phyloP scores from a whole-genome alignment of 257 asterid genomes.

The Jasminum sambac region DNA sequence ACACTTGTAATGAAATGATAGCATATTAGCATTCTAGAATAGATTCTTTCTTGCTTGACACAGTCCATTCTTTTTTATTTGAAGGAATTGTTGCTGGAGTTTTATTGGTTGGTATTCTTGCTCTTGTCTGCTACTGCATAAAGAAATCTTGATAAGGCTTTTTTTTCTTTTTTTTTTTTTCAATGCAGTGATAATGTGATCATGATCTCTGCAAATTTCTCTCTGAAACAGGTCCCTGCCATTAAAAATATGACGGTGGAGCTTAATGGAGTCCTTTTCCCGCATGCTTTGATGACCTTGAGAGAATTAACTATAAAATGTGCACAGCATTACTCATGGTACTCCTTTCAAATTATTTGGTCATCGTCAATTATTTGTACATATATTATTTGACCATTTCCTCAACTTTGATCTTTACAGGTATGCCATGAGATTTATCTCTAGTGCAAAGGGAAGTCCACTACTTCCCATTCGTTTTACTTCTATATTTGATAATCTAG shows the following conservation, averaged over 20 bases:
- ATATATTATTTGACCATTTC: slow-evolving; percentile 10
- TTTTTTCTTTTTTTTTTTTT: too few relatives aligned
- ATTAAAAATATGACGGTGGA: slow-evolving; percentile 73
- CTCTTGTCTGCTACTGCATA: slow-evolving; percentile 39
- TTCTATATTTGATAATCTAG: slow-evolving; percentile 86
- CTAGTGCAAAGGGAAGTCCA: slow-evolving; percentile 93
- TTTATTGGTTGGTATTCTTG: slow-evolving; percentile 29
- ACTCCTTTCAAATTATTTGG: slow-evolving; percentile 26
- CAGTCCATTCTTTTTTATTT: neutral
- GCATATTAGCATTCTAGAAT: neutral
- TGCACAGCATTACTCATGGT: slow-evolving; percentile 98
- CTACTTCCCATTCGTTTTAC: slow-evolving; percentile 96
- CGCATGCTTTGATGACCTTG: slow-evolving; percentile 89
- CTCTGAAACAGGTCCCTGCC: slow-evolving; percentile 61
- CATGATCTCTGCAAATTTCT: neutral
- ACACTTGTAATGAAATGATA: neutral
- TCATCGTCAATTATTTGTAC: slow-evolving; percentile 9
- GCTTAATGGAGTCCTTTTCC: slow-evolving; percentile 95
- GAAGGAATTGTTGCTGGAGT: slow-evolving; percentile 59
- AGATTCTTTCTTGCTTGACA: neutral
- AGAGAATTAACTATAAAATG: slow-evolving; percentile 82
- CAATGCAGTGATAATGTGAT: too few relatives aligned
- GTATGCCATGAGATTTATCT: slow-evolving; percentile 91
- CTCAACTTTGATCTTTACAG: slow-evolving; percentile 36
- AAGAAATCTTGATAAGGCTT: too few relatives aligned